These are phyloP conservation scores for Trichoderma polysporum DNA, from an alignment of 2,329 filamentous ascomycete species.

Conservation along the genomic window DNA sequence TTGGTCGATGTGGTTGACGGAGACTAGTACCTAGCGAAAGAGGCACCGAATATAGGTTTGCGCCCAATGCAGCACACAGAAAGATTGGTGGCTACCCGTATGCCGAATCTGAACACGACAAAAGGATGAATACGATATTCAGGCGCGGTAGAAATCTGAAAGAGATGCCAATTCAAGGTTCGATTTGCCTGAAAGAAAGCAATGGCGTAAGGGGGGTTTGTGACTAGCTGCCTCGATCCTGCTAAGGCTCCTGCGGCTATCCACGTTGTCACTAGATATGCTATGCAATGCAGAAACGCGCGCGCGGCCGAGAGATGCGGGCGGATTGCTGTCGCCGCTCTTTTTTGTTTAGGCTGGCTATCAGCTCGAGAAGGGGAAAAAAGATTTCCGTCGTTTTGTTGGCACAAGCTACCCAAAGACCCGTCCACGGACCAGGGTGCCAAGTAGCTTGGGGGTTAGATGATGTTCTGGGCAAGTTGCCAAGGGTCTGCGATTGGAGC, in stretches of 20 bases:
- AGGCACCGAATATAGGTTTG: not conserved
- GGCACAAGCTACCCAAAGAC: constrained; percentile 14
- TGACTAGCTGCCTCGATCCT: not conserved
- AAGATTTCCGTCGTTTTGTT: constrained; percentile 18
- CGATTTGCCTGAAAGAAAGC: not conserved
- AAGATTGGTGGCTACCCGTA: not conserved
- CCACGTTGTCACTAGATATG: not conserved
- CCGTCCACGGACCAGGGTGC: constrained; percentile 16
- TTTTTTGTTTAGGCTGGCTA: not conserved
- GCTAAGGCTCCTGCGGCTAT: constrained; percentile 5
- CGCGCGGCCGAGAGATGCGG: constrained; percentile 1
- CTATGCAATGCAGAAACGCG: constrained; percentile 10
- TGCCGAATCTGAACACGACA: not conserved
- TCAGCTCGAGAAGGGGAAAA: not conserved
- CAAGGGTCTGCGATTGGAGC: constrained; percentile 14
- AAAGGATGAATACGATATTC: not conserved
- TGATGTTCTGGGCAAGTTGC: constrained; percentile 1
- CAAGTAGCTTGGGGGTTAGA: constrained; percentile 1
- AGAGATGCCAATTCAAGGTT: not conserved
- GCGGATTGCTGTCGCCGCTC: not conserved
- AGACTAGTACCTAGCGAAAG: not conserved
- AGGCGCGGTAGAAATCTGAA: not conserved
- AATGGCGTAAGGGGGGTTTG: not conserved
- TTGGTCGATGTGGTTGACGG: not conserved
- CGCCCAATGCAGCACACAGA: not conserved